phyloP scores from a whole-genome alignment of 2,329 filamentous ascomycete species.

The Endocalyx cinctus region DNA sequence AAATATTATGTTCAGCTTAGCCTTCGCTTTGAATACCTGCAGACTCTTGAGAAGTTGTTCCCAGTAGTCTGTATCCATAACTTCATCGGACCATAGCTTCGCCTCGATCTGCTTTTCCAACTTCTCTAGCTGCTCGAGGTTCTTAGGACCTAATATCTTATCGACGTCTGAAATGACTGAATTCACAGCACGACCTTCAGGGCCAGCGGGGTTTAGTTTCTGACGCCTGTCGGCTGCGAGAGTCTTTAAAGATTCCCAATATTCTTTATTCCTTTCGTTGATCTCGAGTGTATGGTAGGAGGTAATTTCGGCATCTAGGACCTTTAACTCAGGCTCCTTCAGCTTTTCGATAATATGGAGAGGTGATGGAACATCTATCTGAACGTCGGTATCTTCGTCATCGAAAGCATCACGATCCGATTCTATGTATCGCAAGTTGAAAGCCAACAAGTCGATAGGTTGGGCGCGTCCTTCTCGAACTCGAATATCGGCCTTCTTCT shows the following conservation, averaged over 20 bases:
- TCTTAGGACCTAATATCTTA: slow-evolving; percentile 78
- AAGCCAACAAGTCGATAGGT: slow-evolving; percentile 89
- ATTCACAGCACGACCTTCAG: slow-evolving; percentile 69
- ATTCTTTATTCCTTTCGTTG: slow-evolving; percentile 73
- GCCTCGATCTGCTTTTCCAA: slow-evolving; percentile 81
- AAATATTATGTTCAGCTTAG: slow-evolving; percentile 73
- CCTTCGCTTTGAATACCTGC: slow-evolving; percentile 86
- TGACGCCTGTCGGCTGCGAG: slow-evolving; percentile 74
- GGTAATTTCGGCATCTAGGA: slow-evolving; percentile 76
- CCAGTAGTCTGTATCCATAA: slow-evolving; percentile 97
- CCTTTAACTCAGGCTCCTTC: slow-evolving; percentile 59
- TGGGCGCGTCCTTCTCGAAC: slow-evolving; percentile 87
- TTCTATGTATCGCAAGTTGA: slow-evolving; percentile 85
- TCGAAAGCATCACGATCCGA: slow-evolving; percentile 80
- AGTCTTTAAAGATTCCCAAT: slow-evolving; percentile 86
- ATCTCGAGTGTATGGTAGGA: slow-evolving; percentile 79
- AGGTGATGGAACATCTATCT: slow-evolving; percentile 74
- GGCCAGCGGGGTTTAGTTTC: slow-evolving; percentile 56
- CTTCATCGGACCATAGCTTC: slow-evolving; percentile 84
- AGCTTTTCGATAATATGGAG: slow-evolving; percentile 75
- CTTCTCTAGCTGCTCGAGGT: slow-evolving; percentile 77
- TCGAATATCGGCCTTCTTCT: slow-evolving; percentile 95
- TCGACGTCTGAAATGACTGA: slow-evolving; percentile 87
- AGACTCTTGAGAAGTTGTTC: slow-evolving; percentile 83
- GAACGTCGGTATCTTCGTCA: slow-evolving; percentile 69